These are phyloP conservation scores for Fusarium anthophilum DNA, from an alignment of 2,329 filamentous ascomycete species.

Conservation along the genomic window DNA sequence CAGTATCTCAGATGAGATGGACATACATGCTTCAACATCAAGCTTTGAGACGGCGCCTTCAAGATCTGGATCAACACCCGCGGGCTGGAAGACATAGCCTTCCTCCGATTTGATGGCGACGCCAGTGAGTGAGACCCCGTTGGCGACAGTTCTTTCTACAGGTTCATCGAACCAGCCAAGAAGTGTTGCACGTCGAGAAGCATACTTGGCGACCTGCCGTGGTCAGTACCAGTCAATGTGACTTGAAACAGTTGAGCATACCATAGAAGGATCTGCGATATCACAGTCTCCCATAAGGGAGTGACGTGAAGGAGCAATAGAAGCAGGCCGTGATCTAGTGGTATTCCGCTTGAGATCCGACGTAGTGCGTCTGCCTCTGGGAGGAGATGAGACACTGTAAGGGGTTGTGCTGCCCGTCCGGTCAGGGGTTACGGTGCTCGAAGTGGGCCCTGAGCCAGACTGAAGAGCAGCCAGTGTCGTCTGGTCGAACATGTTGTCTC, in stretches of 20 bases:
- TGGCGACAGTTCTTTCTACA: slow-evolving; percentile 23
- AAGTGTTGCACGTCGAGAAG: slow-evolving; percentile 39
- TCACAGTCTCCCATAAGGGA: neutral
- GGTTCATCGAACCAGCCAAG: slow-evolving; percentile 42
- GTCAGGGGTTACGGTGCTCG: neutral
- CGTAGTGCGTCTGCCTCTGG: neutral
- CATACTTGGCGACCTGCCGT: slow-evolving; percentile 37
- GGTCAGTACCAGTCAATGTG: slow-evolving; percentile 3
- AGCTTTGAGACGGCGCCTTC: slow-evolving; percentile 32
- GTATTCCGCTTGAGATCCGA: neutral
- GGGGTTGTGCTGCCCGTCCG: neutral
- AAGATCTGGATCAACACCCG: slow-evolving; percentile 34
- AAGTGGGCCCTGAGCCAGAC: neutral
- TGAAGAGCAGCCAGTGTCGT: too few species aligned
- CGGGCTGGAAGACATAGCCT: slow-evolving; percentile 30
- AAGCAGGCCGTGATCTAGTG: neutral
- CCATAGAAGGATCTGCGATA: neutral
- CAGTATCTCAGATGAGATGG: slow-evolving; percentile 39
- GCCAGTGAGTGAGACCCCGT: slow-evolving; percentile 37
- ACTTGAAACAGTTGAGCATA: neutral
- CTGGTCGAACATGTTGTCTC: neutral
- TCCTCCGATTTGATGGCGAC: slow-evolving; percentile 33
- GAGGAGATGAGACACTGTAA: neutral
- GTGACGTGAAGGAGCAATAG: neutral
- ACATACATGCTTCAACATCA: slow-evolving; percentile 26